Evolutionary conservation across 805 yeast species (phyloP), one percentile per base, ranked within the genome.

Genomic region (Tetrapisispora fleetii): DNA sequence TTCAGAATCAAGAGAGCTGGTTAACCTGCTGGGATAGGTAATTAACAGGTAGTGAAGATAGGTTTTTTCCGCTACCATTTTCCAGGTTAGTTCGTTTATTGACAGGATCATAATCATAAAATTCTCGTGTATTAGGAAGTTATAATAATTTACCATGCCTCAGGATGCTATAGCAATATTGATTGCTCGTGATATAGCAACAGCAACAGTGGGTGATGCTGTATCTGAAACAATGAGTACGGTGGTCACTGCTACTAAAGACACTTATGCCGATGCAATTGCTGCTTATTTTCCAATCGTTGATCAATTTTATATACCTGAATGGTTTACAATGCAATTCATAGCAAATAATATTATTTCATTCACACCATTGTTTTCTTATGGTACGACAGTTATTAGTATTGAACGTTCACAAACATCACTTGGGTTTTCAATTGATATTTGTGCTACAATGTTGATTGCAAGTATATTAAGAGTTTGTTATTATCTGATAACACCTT

Each of bases 371-470:
- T 64, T 89, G 40, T 75, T 90, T 52, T 85, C 96, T 7, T 89
- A 90, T 60, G 95, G 95, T 2, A 78, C 93, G 16, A 88, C 96
- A 1, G 77, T 89, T 35, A 70, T 78, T 43, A 73, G 84, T 53
- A 88, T 89, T 14, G 75, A 79, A 57, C 70, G 74, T 43, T 75
- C 77, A 33, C 70, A 80, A 60, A 75, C 89, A 0, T 77, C 91
- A 1, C 71, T 77, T 21, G 97, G 96, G 21, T 88, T 89, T 60
- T 84, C 95, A 5, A 71, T 88, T n/a, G 97, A 90, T 65, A 85
- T 90, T 11, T 90, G 96, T 67, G 90, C 88, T 7, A 86, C 95
- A 7, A 88, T 90, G 95, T 63, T 89, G 52, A 72, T 87, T 53
- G 82, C 95, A 1, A 77, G 88, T 39, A 77, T 80, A 5, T 67